Base-by-base conservation (phyloP, 805 yeast species). In the Nakazawaea siamensis region DNA sequence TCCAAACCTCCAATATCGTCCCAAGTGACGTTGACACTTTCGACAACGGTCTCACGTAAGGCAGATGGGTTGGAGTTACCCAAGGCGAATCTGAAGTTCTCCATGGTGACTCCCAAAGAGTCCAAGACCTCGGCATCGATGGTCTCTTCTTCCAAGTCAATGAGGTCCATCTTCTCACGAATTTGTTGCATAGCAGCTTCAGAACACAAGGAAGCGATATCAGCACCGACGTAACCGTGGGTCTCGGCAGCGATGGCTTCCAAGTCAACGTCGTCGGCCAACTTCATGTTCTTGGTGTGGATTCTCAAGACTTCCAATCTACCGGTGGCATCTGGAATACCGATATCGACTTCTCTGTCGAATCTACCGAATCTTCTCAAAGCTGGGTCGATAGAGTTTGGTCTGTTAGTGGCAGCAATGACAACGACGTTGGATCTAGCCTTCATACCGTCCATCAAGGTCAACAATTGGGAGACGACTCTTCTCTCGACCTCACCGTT, bases 171-270 rank as follows among this genome's bases (percentile, higher is more conserved):
- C 76, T 92, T 92, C 66, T 92, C 99, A 66, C 98, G 85, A 55
- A 92, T 92, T 70, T 94, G 98, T 72, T 92, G 98, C 98, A 92
- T 92, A 40, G 98, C 99, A 45, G 98, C 98, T 67, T 94, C 99
- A n/a, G 97, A 87, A 72, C 98, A 92, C 54, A 92, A 70, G 6
- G 97, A 88, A 2, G 98, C 98, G 52, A 92, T 70, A 75, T 92
- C 99, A 33, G 97, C 95, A 69, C 99, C 99, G 41, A 92, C 99
- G 55, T 88, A 92, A 68, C 99, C 99, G 57, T 94, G 99, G 25
- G 98, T 92, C 66, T 92, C 98, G 18, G 94, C 68, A 12, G 98
- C 97, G 57, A 92, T 82, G 27, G 90, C 73, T 68, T 92, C 98
- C 51, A 92, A 73, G 59, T 92, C 97, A 35, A 92, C 98, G 52